These are phyloP conservation scores for Ophiostoma pallidulum DNA, from an alignment of 2,329 filamentous ascomycete species.

Conservation along the genomic window DNA sequence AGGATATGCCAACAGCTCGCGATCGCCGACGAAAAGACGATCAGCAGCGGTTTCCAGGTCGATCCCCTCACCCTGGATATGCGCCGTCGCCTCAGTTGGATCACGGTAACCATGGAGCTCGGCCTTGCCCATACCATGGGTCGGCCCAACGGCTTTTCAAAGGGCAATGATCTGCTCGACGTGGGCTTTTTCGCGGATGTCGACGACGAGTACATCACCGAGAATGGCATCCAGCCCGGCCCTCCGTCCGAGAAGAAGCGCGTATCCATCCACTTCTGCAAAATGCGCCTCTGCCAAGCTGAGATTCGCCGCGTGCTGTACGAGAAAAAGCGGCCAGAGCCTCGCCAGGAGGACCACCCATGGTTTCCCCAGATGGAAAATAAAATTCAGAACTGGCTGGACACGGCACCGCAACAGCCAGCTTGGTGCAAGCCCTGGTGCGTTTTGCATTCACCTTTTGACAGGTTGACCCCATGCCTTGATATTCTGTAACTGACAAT, in stretches of 20 bases:
- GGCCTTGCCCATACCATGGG: conserved; percentile 83
- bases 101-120: conserved; percentile 77
- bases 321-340: conserved; percentile 68
- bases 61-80: conserved; percentile 77
- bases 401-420: conserved; percentile 61
- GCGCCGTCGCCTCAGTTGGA: conserved; percentile 82
- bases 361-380: conserved; percentile 78
- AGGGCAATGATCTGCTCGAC: conserved; percentile 71
- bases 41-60: conserved; percentile 51
- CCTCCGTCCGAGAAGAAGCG: conserved; percentile 73
- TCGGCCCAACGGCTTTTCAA: conserved; percentile 75
- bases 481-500: conserved; percentile 9
- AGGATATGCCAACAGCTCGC: conserved; percentile 84
- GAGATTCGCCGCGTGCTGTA: conserved; percentile 84
- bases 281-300: conserved; percentile 77
- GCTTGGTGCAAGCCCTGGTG: conserved; percentile 72
- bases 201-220: conserved; percentile 74
- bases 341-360: conserved; percentile 68
- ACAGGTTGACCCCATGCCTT: too few relatives aligned
- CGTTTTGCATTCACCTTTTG: too few relatives aligned
- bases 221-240: conserved; percentile 62
- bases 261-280: conserved; percentile 86
- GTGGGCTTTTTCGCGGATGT: conserved; percentile 76
- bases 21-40: conserved; percentile 80
- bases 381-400: conserved; percentile 72